These are phyloP conservation scores for Candida arabinofermentans DNA, from an alignment of 805 yeast species.

Conservation along the genomic window DNA sequence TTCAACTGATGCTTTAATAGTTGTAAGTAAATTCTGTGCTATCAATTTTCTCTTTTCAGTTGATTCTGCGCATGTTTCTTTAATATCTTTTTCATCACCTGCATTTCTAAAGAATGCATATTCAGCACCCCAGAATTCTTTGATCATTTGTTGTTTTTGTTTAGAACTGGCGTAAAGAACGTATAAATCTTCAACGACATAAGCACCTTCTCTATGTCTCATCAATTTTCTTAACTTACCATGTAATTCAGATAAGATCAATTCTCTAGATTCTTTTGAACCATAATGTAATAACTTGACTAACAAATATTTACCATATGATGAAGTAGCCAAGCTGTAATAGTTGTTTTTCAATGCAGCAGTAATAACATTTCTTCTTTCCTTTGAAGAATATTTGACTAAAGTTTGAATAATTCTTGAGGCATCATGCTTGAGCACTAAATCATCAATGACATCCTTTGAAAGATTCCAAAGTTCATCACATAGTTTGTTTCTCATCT, in stretches of 20 bases:
- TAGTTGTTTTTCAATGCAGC: constrained; percentile 67
- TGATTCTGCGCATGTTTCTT: constrained; percentile 61
- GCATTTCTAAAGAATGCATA: constrained; percentile 84
- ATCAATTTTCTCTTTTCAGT: constrained; percentile 77
- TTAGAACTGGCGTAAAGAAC: constrained; percentile 79
- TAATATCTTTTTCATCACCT: constrained; percentile 57
- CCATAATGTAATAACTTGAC: constrained; percentile 92
- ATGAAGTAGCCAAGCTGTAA: constrained; percentile 81
- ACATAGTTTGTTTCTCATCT: constrained; percentile 69
- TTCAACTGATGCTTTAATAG: constrained; percentile 85
- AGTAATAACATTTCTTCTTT: constrained; percentile 69
- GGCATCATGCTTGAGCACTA: constrained; percentile 93
- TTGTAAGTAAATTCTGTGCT: constrained; percentile 70
- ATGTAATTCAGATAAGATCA: constrained; percentile 78
- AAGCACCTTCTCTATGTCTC: constrained; percentile 98
- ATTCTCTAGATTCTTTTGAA: constrained; percentile 69
- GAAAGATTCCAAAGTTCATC: constrained; percentile 83
- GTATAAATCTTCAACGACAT: constrained; percentile 90
- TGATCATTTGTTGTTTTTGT: constrained; percentile 85
- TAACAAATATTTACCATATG: constrained; percentile 89
- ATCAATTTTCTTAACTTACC: constrained; percentile 87
- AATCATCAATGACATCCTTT: constrained; percentile 71
- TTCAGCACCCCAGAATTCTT: constrained; percentile 96
- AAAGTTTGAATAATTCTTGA: constrained; percentile 94
- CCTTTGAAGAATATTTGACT: constrained; percentile 78